These are phyloP conservation scores for Manihot esculenta DNA, from an alignment of 441 rosid species.

Conservation along the genomic window DNA sequence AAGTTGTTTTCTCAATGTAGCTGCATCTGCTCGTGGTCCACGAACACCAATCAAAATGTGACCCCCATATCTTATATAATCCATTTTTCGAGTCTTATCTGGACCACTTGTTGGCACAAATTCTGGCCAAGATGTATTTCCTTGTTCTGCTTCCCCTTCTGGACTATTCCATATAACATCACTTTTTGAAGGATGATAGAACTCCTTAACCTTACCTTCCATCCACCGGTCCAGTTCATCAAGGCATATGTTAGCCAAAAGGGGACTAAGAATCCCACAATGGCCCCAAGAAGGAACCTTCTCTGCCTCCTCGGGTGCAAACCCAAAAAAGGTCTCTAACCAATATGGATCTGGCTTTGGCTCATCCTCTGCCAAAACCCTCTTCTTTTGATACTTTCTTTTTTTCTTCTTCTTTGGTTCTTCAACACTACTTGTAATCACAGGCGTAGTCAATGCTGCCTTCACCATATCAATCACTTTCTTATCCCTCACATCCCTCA, in stretches of 20 bases:
- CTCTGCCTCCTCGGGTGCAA: conserved; percentile 96
- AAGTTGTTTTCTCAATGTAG: conserved; percentile 86
- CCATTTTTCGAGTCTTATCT: conserved; percentile 91
- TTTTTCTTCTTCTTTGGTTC: conserved; percentile 70
- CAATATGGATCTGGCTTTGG: conserved; percentile 98
- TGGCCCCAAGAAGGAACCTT: conserved; percentile 94
- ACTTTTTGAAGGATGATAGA: conserved; percentile 77
- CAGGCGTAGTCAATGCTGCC: conserved; percentile 75
- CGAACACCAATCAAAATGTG: conserved; percentile 89
- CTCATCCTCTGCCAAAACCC: conserved; percentile 92
- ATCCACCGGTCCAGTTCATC: conserved; percentile 90
- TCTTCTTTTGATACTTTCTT: conserved; percentile 88
- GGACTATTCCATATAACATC: conserved; percentile 92
- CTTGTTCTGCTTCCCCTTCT: conserved; percentile 90
- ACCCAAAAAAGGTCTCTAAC: conserved; percentile 90
- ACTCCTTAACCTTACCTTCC: conserved; percentile 82
- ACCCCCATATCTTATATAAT: conserved; percentile 83
- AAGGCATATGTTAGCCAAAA: conserved; percentile 78
- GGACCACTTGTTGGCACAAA: conserved; percentile 97
- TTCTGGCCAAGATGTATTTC: conserved; percentile 97
- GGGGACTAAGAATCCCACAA: conserved; percentile 89
- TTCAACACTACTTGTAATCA: conserved; percentile 52
- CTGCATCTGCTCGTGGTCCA: conserved; percentile 95
- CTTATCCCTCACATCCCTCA: conserved; percentile 95
- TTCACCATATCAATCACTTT: conserved; percentile 85